Percentiles rank a stretch among this genome's conserved stretches.
These are phyloP conservation scores for Hysterangium stoloniferum DNA, from an alignment of 768 basidiomycete species.

Conservation along the genomic window DNA sequence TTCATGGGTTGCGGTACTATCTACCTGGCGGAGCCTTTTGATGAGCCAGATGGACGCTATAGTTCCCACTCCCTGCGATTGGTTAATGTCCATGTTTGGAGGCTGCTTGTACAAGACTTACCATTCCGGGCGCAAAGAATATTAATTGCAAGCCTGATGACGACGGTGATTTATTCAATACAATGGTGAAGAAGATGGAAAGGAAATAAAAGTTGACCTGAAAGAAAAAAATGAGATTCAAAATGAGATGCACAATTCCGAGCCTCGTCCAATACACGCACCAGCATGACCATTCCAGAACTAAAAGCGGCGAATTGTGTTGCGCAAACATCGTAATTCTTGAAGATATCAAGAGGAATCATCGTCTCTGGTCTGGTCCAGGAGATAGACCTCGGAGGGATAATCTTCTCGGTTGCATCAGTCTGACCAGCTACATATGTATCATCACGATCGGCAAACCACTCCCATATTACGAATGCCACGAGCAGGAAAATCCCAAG, in stretches of 20 bases:
- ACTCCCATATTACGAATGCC: slow-evolving; percentile 37
- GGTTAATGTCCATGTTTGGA: not conserved
- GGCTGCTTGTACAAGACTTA: slow-evolving; percentile 17
- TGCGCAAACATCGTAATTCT: slow-evolving; percentile 33
- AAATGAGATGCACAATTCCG: not conserved
- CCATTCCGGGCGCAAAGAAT: slow-evolving; percentile 45
- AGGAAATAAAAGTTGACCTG: slow-evolving; percentile 45
- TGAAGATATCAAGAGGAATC: slow-evolving; percentile 40
- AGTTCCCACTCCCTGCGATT: slow-evolving; percentile 31
- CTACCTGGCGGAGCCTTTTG: slow-evolving; percentile 29
- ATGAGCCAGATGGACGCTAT: slow-evolving; percentile 28
- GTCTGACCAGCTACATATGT: no score
- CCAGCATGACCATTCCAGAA: slow-evolving; percentile 41
- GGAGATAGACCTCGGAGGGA: no score
- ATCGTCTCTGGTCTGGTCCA: slow-evolving; percentile 28
- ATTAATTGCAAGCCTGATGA: slow-evolving; percentile 40
- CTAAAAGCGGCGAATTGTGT: slow-evolving; percentile 32
- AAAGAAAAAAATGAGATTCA: no score
- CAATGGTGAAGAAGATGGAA: slow-evolving; percentile 38
- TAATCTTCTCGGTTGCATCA: slow-evolving; percentile 57
- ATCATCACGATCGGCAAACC: slow-evolving; percentile 25
- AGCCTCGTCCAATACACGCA: not conserved
- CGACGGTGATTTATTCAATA: slow-evolving; percentile 24
- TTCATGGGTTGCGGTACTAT: no score
- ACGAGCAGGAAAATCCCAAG: slow-evolving; percentile 37